Percentiles rank a stretch among this genome's conserved stretches.
These are phyloP conservation scores for Apiospora pterosperma DNA, from an alignment of 2,329 filamentous ascomycete species.

Conservation along the genomic window DNA sequence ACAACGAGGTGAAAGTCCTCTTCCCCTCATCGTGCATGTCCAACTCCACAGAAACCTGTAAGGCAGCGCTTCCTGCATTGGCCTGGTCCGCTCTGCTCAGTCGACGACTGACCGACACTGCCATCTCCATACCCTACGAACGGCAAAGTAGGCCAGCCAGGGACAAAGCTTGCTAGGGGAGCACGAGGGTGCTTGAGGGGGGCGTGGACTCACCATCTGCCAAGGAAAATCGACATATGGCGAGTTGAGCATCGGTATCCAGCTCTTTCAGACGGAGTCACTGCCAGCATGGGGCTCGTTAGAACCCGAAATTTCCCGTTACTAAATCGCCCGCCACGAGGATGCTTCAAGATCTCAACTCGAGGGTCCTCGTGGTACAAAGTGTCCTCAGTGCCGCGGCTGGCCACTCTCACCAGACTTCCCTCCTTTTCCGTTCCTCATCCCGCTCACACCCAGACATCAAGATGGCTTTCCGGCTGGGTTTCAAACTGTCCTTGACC, in stretches of 20 bases:
- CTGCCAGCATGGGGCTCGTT: background rate
- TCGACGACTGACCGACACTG: background rate
- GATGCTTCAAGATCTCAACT: background rate
- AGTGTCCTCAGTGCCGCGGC: background rate
- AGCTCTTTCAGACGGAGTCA: background rate
- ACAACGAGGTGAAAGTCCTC: background rate
- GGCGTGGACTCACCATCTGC: background rate
- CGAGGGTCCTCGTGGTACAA: background rate
- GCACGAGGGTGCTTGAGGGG: background rate
- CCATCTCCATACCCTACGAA: background rate
- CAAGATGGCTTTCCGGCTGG: no score
- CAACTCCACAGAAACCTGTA: background rate
- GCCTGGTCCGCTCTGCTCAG: background rate
- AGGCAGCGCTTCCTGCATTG: background rate
- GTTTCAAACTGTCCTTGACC: no score
- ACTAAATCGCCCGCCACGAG: background rate
- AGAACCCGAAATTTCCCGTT: background rate
- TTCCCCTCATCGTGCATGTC: background rate
- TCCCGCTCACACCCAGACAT: no score
- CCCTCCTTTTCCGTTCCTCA: no score
- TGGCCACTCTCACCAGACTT: background rate
- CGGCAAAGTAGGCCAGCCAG: background rate
- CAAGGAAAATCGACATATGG: background rate
- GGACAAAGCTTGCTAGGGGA: background rate
- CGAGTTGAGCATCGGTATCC: background rate